Conservation (phyloP, 2,329 filamentous ascomycete species). For the Cytospora mali region DNA sequence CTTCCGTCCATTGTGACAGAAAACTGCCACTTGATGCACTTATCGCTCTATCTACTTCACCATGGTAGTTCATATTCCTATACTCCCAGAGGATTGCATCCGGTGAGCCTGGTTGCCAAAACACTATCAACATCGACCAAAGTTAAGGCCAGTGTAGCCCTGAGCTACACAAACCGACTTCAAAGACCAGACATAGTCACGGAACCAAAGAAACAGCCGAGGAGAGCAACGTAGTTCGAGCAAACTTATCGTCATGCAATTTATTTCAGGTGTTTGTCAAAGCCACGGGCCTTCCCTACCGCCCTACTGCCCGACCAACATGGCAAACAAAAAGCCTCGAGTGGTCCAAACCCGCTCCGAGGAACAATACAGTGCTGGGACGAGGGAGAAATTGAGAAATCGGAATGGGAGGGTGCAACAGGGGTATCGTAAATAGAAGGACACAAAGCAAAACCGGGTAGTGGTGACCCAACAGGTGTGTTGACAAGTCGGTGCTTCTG, state of each 20-base stretch:
- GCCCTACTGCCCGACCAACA: slow-evolving; percentile 10
- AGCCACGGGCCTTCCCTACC: slow-evolving; percentile 8
- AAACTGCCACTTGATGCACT: too few relatives aligned
- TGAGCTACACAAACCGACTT: background rate
- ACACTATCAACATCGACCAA: background rate
- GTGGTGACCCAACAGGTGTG: background rate
- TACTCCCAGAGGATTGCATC: too few relatives aligned
- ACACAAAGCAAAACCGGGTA: slow-evolving; percentile 7
- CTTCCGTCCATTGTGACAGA: too few relatives aligned
- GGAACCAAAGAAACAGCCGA: background rate
- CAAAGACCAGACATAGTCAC: background rate
- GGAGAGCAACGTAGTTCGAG: background rate
- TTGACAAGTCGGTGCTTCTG: background rate
- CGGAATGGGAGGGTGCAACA: background rate
- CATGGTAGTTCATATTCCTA: too few relatives aligned
- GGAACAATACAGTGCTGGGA: background rate
- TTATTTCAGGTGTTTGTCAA: slow-evolving; percentile 19
- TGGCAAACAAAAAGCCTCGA: background rate
- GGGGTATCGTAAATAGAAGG: slow-evolving; percentile 6
- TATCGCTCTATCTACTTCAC: too few relatives aligned
- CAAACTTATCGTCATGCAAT: slow-evolving; percentile 16
- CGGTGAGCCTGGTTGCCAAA: background rate
- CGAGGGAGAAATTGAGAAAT: background rate
- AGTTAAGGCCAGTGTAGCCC: background rate
- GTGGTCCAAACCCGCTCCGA: slow-evolving; percentile 9